Evolutionary conservation across 2,329 filamentous ascomycete genomes (phyloP), one percentile per base, ranked within the genome.

Genomic region (Hypocreales sp.): DNA sequence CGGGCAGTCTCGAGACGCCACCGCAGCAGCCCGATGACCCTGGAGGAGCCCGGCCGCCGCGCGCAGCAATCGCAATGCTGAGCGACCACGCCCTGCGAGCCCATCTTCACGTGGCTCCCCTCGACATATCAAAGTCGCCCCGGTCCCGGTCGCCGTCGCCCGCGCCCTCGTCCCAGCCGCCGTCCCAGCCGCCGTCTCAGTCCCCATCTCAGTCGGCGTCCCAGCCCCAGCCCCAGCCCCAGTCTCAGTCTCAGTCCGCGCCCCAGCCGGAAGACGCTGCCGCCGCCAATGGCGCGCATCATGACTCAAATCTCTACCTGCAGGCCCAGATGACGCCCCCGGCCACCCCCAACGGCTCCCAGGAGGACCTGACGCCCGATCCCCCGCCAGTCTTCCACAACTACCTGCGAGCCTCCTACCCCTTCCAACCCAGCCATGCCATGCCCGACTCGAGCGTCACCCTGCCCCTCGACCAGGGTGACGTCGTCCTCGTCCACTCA

Each of bases 361-460:
- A 67, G 45, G 75, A 82, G 46, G 59, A 67, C 37, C 60, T 67
- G 22, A 44, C 43, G 30, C 45, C 50, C 10, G 46, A 53, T 40
- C 7, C 63, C 6, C 62, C 71, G 36, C 69, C 78, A 3, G 64
- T 84, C 32, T 93, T 94, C 47, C 80, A 92, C 64, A 92, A 90
- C 60, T 98, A 93, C 47, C 64, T 98, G 24, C 79, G 90, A 38
- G 90, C 90, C 26, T 87, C 92, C 47, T 92, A 93, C 50, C 79
- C 83, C 15, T 98, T 94, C 50, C 75, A 86, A 31, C 84, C 87
- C 1, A 73, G 67, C 32, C 74, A 76, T 41, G 68, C 79, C 22
- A 70, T 82, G 33, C 72, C 72, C n/a, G 80, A 86, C 31, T 78
- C 79, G 8, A 90, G 83, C 8, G 79, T 95, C 30, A 95, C 87